These are phyloP conservation scores for Escovopsis sp. DNA, from an alignment of 2,329 filamentous ascomycete species.

Conservation along the genomic window DNA sequence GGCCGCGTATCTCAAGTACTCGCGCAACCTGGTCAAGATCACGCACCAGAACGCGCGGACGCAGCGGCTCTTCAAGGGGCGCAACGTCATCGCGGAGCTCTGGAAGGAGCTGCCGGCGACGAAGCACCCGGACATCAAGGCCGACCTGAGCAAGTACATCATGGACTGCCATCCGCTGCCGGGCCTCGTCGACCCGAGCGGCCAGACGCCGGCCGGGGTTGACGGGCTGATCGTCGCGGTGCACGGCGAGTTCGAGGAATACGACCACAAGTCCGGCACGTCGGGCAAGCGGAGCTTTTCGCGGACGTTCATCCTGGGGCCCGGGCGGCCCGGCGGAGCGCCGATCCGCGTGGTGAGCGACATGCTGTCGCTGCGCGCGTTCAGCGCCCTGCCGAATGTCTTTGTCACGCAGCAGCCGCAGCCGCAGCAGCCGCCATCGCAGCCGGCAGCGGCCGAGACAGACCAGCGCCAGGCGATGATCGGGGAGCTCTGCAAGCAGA, in stretches of 20 bases:
- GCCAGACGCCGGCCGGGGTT: constrained; percentile 48
- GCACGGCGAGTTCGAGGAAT: constrained; percentile 75
- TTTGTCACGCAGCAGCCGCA: constrained; percentile 15
- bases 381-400: constrained; percentile 33
- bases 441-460: constrained; percentile 17
- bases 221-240: constrained; percentile 64
- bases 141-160: constrained; percentile 57
- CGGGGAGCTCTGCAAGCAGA: constrained; percentile 58
- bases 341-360: constrained; percentile 66
- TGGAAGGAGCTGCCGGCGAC: constrained; percentile 61
- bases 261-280: constrained; percentile 38
- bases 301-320: constrained; percentile 64
- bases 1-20: constrained; percentile 61
- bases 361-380: constrained; percentile 58
- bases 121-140: constrained; percentile 54
- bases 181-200: constrained; percentile 53
- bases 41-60: constrained; percentile 42
- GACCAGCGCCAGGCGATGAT: constrained; percentile 53
- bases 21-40: constrained; percentile 62
- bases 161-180: constrained; percentile 67
- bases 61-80: constrained; percentile 50
- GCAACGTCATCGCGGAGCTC: constrained; percentile 45
- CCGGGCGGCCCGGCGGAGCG: constrained; percentile 48
- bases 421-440: not conserved
- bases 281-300: constrained; percentile 64